Evolutionary conservation across 805 yeast species (phyloP).

Genomic region (Candida ipomoeae): DNA sequence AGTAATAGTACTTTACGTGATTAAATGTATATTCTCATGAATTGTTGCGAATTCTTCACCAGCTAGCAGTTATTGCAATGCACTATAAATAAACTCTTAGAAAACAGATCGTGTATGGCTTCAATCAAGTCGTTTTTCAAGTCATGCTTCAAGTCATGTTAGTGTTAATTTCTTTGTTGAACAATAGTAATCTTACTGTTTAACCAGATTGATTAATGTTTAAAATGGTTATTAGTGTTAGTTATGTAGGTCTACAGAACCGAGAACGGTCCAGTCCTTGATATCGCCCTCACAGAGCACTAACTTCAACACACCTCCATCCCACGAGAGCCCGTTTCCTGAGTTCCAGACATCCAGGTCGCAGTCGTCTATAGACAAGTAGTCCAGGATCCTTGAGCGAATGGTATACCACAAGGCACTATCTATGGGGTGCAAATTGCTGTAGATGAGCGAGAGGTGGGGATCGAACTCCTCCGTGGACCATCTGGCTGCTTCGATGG

Average conservation of each 20-base stretch:
- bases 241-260: slow-evolving; percentile 42
- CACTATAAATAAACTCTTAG: no score
- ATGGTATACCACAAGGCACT: slow-evolving; percentile 62
- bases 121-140: no score
- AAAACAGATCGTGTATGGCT: no score
- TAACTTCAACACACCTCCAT: slow-evolving; percentile 61
- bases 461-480: slow-evolving; percentile 56
- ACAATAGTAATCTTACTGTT: no score
- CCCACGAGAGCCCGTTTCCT: slow-evolving; percentile 52
- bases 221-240: background rate
- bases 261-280: slow-evolving; percentile 63
- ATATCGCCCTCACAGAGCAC: slow-evolving; percentile 72
- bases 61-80: no score
- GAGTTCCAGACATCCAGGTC: slow-evolving; percentile 31
- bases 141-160: no score
- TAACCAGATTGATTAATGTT: no score
- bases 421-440: slow-evolving; percentile 60
- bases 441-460: slow-evolving; percentile 68
- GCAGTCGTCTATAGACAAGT: slow-evolving; percentile 47
- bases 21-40: background rate
- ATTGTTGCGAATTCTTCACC: background rate
- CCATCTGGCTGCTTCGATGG: slow-evolving; percentile 53
- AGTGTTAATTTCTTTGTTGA: no score
- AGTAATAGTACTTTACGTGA: background rate
- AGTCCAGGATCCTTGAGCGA: slow-evolving; percentile 61